Base-by-base conservation (phyloP, 305 asterid species). In the Fraxinus albicans region DNA sequence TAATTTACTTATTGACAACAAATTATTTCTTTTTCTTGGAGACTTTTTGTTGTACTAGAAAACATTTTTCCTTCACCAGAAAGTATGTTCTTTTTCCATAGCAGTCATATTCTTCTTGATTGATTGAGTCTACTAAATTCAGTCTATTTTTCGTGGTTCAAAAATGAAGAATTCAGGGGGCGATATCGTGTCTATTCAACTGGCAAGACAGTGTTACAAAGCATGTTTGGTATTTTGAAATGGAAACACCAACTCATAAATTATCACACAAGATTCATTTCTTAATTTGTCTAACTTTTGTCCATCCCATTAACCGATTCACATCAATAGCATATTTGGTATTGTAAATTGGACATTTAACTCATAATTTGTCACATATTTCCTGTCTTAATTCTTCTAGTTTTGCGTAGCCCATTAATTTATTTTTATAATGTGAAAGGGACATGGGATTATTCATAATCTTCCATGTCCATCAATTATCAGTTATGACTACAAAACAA, bases 11-110 rank as follows among this genome's bases (percentile, higher is more conserved):
- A 47, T 13, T 15, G 19, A 13, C 73, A 79, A 44, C 58, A 74
- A 63, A 73, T 78, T 15, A 40, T 79, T 74, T 74, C 2, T 53
- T 53, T 81, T 47, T 73, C 34, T 50, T 27, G 65, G 80, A 83
- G 33, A 50, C 60, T 13, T 38, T 38, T 38, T 7, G 53, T 15
- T 50, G 21, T 77, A 85, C 87, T 81, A 44, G 55, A 12, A 44
- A 44, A 13, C n/a, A 12, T 2, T 81, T 76, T 87, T 89, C 85
- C 87, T 87, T 90, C 86, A 84, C 89, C 86, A 75, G 88, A 87
- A 73, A 78, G 63, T 25, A 60, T 83, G 19, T 82, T 81, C 80
- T 50, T 50, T 50, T 50, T 1, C 44, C 58, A 50, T 36, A 73
- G 44, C 77, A 69, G 86, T 83, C 83, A 40, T 77, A 55, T 78